Evolutionary conservation across 2,329 filamentous ascomycete species (phyloP).

Genomic region (Camptophora hylomeconis): DNA sequence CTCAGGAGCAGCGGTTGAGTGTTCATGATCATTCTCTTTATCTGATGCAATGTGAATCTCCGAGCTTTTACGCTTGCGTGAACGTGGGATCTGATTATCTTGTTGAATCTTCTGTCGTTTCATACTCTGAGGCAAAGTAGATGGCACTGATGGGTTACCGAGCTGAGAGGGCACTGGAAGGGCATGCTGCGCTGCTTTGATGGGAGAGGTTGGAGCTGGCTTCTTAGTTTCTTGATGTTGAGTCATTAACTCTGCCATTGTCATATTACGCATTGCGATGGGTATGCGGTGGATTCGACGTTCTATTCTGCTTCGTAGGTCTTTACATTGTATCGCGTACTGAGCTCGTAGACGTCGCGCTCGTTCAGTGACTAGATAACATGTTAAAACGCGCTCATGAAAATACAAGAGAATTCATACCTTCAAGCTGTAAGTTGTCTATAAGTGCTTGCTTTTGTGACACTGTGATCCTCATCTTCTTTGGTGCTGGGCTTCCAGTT

Average conservation of each 20-base stretch:
- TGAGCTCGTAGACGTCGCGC: slow-evolving; percentile 78
- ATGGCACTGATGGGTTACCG: slow-evolving; percentile 4
- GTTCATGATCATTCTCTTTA: slow-evolving; percentile 54
- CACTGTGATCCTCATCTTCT: slow-evolving; percentile 46
- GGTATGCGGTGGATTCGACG: slow-evolving; percentile 90
- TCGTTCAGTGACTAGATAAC: slow-evolving; percentile 65
- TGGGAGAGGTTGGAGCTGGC: slow-evolving; percentile 20
- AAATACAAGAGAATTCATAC: slow-evolving; percentile 37
- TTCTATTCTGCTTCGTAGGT: slow-evolving; percentile 73
- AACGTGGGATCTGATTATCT: slow-evolving; percentile 6
- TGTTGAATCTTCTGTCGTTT: slow-evolving; percentile 1
- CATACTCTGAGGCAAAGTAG: slow-evolving; percentile 17
- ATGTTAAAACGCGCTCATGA: slow-evolving; percentile 3
- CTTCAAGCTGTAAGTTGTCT: slow-evolving; percentile 79
- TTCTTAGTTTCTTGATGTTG: slow-evolving; percentile 32
- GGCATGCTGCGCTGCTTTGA: slow-evolving; percentile 8
- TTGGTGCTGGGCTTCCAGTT: slow-evolving; percentile 48
- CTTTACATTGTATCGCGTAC: slow-evolving; percentile 77
- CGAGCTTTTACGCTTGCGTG: slow-evolving; percentile 19
- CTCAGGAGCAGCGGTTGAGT: slow-evolving; percentile 22
- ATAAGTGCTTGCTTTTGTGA: slow-evolving; percentile 76
- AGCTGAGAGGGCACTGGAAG: slow-evolving; percentile 1
- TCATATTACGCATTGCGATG: slow-evolving; percentile 60
- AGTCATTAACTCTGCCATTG: slow-evolving; percentile 59
- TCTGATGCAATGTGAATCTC: slow-evolving; percentile 32